phyloP scores from a whole-genome alignment of 176 grass and related monocot genomes.

The Dendrocalamus sinicus region DNA sequence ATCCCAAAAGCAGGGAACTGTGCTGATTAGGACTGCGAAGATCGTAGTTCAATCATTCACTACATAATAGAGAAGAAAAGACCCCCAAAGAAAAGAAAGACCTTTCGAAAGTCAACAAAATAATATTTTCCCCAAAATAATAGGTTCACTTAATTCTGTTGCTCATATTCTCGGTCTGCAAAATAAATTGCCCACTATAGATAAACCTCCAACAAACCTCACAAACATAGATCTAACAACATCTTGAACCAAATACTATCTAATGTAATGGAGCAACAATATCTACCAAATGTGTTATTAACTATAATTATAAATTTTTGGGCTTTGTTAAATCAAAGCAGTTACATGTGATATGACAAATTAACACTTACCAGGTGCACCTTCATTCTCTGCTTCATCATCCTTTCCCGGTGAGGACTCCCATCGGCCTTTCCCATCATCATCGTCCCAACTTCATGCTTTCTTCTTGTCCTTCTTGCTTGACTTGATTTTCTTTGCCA shows the following conservation, averaged over 20 bases:
- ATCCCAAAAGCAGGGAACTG: no score
- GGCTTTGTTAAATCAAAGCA: constrained; percentile 23
- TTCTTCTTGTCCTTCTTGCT: no score
- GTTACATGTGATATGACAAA: constrained; percentile 1
- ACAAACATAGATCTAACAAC: no score
- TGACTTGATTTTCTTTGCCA: no score
- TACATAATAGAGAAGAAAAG: no score
- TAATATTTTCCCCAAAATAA: no score
- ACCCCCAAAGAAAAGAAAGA: no score
- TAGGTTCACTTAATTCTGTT: no score
- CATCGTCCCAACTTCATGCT: constrained; percentile 51
- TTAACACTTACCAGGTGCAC: constrained; percentile 33
- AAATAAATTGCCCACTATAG: background rate
- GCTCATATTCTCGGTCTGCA: background rate
- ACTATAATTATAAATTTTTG: background rate
- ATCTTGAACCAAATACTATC: background rate
- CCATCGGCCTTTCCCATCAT: constrained; percentile 79
- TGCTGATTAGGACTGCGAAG: no score
- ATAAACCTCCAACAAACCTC: constrained; percentile 7
- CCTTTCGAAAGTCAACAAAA: no score
- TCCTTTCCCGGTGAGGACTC: constrained; percentile 43
- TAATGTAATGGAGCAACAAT: background rate
- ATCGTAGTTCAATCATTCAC: no score
- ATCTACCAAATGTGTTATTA: background rate
- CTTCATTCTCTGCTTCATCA: constrained; percentile 39